Base-by-base conservation (phyloP, 768 basidiomycete species). In the Lentinula sp. region DNA sequence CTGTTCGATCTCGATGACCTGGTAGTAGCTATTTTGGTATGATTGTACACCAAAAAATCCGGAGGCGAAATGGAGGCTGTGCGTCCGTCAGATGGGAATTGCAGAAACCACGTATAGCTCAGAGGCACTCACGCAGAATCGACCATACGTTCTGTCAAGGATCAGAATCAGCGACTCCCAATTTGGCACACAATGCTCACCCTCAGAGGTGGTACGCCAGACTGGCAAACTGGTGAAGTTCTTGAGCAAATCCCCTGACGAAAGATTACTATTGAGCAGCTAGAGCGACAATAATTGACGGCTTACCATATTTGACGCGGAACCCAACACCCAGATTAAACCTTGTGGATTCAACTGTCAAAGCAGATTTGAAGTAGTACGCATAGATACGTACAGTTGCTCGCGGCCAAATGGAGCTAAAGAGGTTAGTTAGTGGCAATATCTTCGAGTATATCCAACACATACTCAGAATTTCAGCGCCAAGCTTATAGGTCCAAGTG, bases 401-500 rank as follows among this genome's bases (percentile, higher is more conserved):
- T 83, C 80, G 45, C 91, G 78, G 9, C 90, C 90, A 63, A 91
- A 91, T 1, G 89, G 89, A 3, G 89, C 89, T 61, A 49, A 37
- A 23, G 16, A 51, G 18, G 3, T 9, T 12, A 39, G 37, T 32
- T 39, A 51, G 10, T 7, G 6, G 9, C 57, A n/a, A 16, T 15
- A 33, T 28, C 33, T 35, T 9, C 6, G 36, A 20, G 15, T 15
- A 12, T 20, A 36, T 8, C 52, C 3, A 42, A 15, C 37, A 56
- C 55, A 56, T 56, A 56, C 59, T 60, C 59, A 92, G 71, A 46
- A 85, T 80, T 72, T 92, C 91, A 61, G 82, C 83, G 8, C 91
- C 92, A 13, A 93, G 84, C 65, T 85, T 85, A 70, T 88, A 93
- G 3, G 81, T 82, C 90, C 90, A 93, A 39, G 78, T 79, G 65